Evolutionary conservation across 805 yeast genomes (phyloP), one percentile per base, ranked within the genome.

Genomic region (Candida succiphila): DNA sequence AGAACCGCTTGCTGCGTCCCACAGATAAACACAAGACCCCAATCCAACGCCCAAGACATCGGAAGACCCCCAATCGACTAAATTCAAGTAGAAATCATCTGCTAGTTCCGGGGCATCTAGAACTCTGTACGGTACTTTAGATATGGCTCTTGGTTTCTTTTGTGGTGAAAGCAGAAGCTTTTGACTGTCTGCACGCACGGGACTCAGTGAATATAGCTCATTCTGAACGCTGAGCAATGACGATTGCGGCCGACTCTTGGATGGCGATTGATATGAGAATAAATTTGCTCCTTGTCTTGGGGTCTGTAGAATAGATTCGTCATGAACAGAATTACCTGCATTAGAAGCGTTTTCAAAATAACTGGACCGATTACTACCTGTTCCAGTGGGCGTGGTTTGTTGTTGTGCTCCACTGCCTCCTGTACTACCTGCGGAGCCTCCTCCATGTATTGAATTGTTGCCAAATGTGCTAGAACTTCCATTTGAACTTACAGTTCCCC

Each of bases 21-120:
- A 88, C 12, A 89, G 60, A 51, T 92, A 92, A 1, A 88, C 96
- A 30, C 83, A 70, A 31, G 84, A 76, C 0, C 92, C 94, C 29
- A 92, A 63, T 0, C 96, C 97, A 6, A 92, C 97, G 2, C 89
- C 95, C 27, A 92, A 60, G 23, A 83, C 61, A 54, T 89, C 94
- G 37, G 79, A 85, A 18, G 85, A 72, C 0, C 96, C 95, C 98
- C 98, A 89, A 52, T 92, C 97, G 1, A 92, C 82, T 36, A 92
- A 65, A 47, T 92, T 92, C 32, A 87, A 67, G 52, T 89, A 89
- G 51, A 88, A 89, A 52, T 89, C 97, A 53, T 92, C 97, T 5
- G 86, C 86, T 17, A 92, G 63, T 31, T 86, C 95, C 0, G 97
- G 98, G 0, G 98, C 98, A 59, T 89, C 98, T 29, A 89, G 67